Evolutionary conservation across 345 rosid genomes (phyloP).

Genomic region (Gossypium stocksii): DNA sequence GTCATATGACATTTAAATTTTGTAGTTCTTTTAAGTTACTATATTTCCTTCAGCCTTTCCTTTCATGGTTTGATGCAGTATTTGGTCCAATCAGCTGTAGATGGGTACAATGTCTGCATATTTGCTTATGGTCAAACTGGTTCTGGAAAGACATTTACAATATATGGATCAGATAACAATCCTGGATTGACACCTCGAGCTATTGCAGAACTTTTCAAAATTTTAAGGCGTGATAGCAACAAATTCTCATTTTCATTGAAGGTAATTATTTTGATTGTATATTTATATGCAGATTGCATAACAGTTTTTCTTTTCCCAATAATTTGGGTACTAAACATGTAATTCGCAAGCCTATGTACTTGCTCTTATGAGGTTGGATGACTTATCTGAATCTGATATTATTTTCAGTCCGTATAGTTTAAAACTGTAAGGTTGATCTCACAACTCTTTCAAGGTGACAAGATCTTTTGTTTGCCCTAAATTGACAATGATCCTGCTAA

Average conservation of each 20-base stretch:
- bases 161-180: conserved; percentile 69
- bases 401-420: neutral
- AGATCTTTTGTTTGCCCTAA: neutral
- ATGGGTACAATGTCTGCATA: conserved; percentile 93
- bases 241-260: conserved; percentile 79
- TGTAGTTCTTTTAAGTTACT: conserved; percentile 1
- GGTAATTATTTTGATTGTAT: conserved; percentile 37
- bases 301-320: neutral
- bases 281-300: neutral
- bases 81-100: conserved; percentile 91
- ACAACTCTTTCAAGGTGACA: neutral
- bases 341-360: neutral
- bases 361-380: neutral
- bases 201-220: conserved; percentile 76
- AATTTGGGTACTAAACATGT: neutral
- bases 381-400: neutral
- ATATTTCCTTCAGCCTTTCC: neutral
- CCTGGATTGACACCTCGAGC: conserved; percentile 94
- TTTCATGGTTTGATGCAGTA: conserved; percentile 39
- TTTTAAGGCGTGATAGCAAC: conserved; percentile 66
- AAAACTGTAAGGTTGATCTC: neutral
- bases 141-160: conserved; percentile 95
- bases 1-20: neutral
- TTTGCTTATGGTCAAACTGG: conserved; percentile 99
- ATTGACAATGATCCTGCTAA: neutral